These are phyloP conservation scores for Kuraishia molischiana DNA, from an alignment of 805 yeast genomes.

Conservation along the genomic window DNA sequence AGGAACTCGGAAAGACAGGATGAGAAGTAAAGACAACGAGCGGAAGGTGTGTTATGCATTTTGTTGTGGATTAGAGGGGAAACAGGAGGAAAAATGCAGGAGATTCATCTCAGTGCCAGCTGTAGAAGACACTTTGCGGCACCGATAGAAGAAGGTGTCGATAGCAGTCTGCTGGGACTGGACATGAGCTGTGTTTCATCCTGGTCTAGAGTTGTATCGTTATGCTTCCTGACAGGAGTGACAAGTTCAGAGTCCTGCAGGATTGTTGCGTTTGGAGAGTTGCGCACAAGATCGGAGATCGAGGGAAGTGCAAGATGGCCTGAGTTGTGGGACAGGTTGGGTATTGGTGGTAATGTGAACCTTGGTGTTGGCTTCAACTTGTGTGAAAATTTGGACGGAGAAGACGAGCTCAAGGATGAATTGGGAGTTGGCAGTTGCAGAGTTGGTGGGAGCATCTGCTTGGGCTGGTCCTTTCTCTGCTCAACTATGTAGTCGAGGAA, in stretches of 20 bases:
- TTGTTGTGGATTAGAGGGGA: too few relatives aligned
- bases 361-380: not conserved
- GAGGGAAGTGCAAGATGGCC: not conserved
- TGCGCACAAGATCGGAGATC: not conserved
- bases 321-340: conserved; percentile 10
- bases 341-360: conserved; percentile 17
- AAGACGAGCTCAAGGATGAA: conserved; percentile 5
- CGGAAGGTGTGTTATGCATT: too few relatives aligned
- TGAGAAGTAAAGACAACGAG: too few relatives aligned
- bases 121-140: conserved; percentile 36
- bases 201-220: not conserved
- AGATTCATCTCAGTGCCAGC: conserved; percentile 25
- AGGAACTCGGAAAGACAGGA: not conserved
- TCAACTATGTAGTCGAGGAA: conserved; percentile 1
- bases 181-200: conserved; percentile 19
- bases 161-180: conserved; percentile 27
- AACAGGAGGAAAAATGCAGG: too few relatives aligned
- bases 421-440: conserved; percentile 4
- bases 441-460: conserved; percentile 2
- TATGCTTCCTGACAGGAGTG: conserved; percentile 2
- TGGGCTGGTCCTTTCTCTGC: not conserved
- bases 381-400: conserved; percentile 7
- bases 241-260: not conserved
- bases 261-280: conserved; percentile 2
- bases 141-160: conserved; percentile 38